Conservation (phyloP, 495 filamentous ascomycete species). For the Ascobolus immersus region DNA sequence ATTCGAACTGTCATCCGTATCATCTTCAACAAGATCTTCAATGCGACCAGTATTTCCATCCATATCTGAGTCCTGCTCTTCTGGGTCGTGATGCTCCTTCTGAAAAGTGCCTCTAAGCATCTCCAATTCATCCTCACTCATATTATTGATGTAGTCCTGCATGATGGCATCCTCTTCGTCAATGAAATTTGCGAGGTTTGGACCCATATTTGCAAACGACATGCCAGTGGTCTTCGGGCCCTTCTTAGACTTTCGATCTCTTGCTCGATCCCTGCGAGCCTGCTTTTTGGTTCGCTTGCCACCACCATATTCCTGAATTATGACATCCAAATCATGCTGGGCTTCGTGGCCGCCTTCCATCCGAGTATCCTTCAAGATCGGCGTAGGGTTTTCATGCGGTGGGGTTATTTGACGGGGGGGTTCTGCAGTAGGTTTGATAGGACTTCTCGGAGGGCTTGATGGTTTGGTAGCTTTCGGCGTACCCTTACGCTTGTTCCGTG, state of each 20-base stretch:
- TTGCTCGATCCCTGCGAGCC: too few species aligned
- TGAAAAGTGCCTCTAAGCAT: not conserved
- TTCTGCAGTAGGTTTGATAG: not conserved
- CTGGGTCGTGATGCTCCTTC: constrained; percentile 3
- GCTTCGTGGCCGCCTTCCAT: too few species aligned
- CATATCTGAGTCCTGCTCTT: not conserved
- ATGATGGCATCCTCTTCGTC: constrained; percentile 31
- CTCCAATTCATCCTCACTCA: constrained; percentile 20
- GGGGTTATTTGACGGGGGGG: constrained; percentile 7
- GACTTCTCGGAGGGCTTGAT: not conserved
- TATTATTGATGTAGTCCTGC: constrained; percentile 57
- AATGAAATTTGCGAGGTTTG: too few species aligned
- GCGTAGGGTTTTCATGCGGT: too few species aligned
- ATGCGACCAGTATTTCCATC: not conserved
- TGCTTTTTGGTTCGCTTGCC: too few species aligned
- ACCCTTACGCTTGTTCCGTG: constrained; percentile 7
- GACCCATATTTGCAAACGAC: too few species aligned
- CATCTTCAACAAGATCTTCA: constrained; percentile 25
- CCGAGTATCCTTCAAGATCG: too few species aligned
- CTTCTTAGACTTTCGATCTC: too few species aligned
- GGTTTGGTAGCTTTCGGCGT: constrained; percentile 1
- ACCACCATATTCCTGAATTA: too few species aligned
- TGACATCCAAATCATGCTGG: too few species aligned
- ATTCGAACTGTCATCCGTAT: constrained; percentile 16
- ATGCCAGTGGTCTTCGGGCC: too few species aligned